Conservation (phyloP, 2,329 filamentous ascomycete genomes). For the Exserohilum rostratum region DNA sequence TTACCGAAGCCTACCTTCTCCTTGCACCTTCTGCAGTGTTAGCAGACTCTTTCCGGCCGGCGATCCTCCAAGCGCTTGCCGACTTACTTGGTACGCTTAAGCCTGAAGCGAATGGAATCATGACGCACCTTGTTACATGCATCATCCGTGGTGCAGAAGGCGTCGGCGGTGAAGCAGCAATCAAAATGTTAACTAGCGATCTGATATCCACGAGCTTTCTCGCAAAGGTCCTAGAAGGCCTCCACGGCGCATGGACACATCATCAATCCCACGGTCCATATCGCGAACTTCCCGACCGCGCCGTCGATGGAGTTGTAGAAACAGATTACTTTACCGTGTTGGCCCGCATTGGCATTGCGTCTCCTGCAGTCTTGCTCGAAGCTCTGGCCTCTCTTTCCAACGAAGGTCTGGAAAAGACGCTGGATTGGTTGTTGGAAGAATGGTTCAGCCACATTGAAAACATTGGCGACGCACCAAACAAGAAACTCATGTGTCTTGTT, state of each 20-base stretch:
- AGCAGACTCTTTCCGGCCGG: slow-evolving; percentile 48
- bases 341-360: slow-evolving; percentile 75
- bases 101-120: slow-evolving; percentile 55
- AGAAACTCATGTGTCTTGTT: slow-evolving; percentile 75
- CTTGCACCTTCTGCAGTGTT: slow-evolving; percentile 56
- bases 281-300: slow-evolving; percentile 65
- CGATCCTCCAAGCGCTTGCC: slow-evolving; percentile 49
- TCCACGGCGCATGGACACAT: slow-evolving; percentile 55
- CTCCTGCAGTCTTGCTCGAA: slow-evolving; percentile 70
- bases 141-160: slow-evolving; percentile 58
- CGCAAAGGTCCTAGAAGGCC: slow-evolving; percentile 57
- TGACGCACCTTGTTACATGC: slow-evolving; percentile 55
- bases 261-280: slow-evolving; percentile 82
- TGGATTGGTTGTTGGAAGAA: slow-evolving; percentile 60
- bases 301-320: slow-evolving; percentile 76
- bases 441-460: slow-evolving; percentile 73
- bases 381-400: slow-evolving; percentile 52
- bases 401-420: slow-evolving; percentile 36
- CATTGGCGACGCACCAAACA: slow-evolving; percentile 68
- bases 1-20: slow-evolving; percentile 57
- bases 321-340: slow-evolving; percentile 86
- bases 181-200: slow-evolving; percentile 59
- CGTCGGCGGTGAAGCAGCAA: slow-evolving; percentile 58
- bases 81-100: slow-evolving; percentile 55
- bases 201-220: slow-evolving; percentile 65